Base-by-base conservation (phyloP, 176 grass and related monocot genomes). In the Themeda triandra region DNA sequence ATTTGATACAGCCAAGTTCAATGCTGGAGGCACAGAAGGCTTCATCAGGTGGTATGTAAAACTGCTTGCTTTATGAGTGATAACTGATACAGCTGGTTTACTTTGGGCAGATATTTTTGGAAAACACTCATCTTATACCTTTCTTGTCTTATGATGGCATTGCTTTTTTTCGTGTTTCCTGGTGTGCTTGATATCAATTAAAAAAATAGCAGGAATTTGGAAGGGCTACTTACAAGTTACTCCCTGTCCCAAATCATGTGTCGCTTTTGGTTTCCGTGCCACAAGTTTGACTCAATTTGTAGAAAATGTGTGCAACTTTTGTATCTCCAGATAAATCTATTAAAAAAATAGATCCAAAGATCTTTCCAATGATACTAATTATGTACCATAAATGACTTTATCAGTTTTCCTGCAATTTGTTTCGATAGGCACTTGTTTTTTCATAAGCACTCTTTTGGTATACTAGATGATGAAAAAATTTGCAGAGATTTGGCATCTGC, bases 21-120 rank as follows among this genome's bases (percentile, higher is more conserved):
- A 66, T 78, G 73, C 33, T 49, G 48, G 80, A 71, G 51, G 73
- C 68, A 75, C 83, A 90, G 24, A 92, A 88, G 86, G n/a, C 32
- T 45, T 74, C 79, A 66, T 58, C 83, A 84, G 65, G 66, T 90
- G 93, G 93, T 95, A 95, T 75, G 76, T 84, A 62, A 51, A 41
- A 51, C 19, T 79, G 23, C 10, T 77, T 13, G 40, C 37, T 77
- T 63, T 51, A 64, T 62, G 24, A 76, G 54, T 28, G 10, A 56
- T 6, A 17, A 29, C 25, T 56, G 29, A 31, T 81, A 71, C 53
- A 76, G 29, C 39, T n/a, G 10, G 31, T 69, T 77, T 36, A 21
- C 45, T 35, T 51, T n/a, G 23, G 66, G 29, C 29, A 37, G 44
- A 6, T 58, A 56, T 75, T 24, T 46, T 37, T 60, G 14, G 14